Percentiles rank a stretch among this genome's conserved stretches.
These are phyloP conservation scores for Rhizopogon sp. DNA, from an alignment of 768 basidiomycete genomes.

Conservation along the genomic window DNA sequence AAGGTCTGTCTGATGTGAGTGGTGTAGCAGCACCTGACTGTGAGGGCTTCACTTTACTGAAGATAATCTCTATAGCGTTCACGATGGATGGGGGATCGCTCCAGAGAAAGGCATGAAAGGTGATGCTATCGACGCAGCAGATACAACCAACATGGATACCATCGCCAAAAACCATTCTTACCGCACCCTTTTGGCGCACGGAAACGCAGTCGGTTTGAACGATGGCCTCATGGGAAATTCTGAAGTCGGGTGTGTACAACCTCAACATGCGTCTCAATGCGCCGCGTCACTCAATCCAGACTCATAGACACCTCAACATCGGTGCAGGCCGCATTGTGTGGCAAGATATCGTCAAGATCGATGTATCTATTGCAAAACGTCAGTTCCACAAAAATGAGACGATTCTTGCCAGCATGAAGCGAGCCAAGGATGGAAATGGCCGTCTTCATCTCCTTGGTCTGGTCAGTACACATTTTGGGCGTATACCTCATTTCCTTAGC, in stretches of 20 bases:
- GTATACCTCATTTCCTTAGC: not conserved
- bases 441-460: constrained; percentile 86
- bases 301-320: constrained; percentile 80
- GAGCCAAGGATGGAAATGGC: constrained; percentile 78
- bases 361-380: constrained; percentile 84
- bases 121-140: constrained; percentile 82
- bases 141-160: constrained; percentile 85
- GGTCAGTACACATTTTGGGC: constrained; percentile 35
- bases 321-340: constrained; percentile 94
- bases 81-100: constrained; percentile 94
- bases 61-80: constrained; percentile 51
- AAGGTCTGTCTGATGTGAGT: constrained; percentile 89
- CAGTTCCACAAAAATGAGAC: constrained; percentile 76
- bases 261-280: not conserved
- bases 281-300: not conserved
- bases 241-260: constrained; percentile 77
- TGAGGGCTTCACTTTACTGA: not conserved
- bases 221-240: constrained; percentile 98
- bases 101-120: constrained; percentile 67
- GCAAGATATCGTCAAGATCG: constrained; percentile 97
- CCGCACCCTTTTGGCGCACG: constrained; percentile 76
- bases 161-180: constrained; percentile 74
- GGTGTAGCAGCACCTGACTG: not conserved
- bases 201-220: constrained; percentile 85
- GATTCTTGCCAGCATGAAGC: constrained; percentile 70